These are phyloP conservation scores for Schizochytrium sp. DNA, from an alignment of 108 stramenopile genomes.

Conservation along the genomic window DNA sequence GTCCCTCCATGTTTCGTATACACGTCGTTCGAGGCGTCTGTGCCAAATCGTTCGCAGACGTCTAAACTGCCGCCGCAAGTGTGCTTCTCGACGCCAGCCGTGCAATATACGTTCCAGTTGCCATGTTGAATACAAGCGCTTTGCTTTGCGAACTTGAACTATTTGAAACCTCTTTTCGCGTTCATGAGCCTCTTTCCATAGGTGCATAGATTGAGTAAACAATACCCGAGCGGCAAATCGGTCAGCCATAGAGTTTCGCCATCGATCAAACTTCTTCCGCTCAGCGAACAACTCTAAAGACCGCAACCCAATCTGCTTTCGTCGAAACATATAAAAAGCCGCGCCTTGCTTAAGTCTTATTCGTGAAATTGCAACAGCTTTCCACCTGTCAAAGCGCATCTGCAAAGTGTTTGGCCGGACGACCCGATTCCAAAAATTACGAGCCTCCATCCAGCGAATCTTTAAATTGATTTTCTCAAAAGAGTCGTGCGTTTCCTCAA, in stretches of 20 bases:
- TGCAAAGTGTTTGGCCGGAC: neutral
- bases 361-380: neutral
- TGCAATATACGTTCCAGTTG: constrained; percentile 28
- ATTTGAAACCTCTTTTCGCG: neutral
- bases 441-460: constrained; percentile 38
- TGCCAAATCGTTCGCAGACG: neutral
- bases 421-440: neutral
- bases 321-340: neutral
- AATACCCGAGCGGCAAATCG: neutral
- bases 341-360: neutral
- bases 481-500: neutral
- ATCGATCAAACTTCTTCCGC: neutral
- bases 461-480: constrained; percentile 51
- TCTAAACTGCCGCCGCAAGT: neutral
- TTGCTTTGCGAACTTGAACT: constrained; percentile 16
- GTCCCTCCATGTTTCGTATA: neutral
- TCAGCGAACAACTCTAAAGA: constrained; percentile 5
- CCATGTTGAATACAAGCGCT: constrained; percentile 23
- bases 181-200: neutral
- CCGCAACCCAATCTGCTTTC: neutral
- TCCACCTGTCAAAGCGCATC: constrained; percentile 26
- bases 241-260: constrained; percentile 29
- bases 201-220: neutral
- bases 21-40: neutral
- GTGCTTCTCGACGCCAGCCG: constrained; percentile 11